These are phyloP conservation scores for Quercus berberidifolia DNA, from an alignment of 306 rosid genomes.

Conservation along the genomic window DNA sequence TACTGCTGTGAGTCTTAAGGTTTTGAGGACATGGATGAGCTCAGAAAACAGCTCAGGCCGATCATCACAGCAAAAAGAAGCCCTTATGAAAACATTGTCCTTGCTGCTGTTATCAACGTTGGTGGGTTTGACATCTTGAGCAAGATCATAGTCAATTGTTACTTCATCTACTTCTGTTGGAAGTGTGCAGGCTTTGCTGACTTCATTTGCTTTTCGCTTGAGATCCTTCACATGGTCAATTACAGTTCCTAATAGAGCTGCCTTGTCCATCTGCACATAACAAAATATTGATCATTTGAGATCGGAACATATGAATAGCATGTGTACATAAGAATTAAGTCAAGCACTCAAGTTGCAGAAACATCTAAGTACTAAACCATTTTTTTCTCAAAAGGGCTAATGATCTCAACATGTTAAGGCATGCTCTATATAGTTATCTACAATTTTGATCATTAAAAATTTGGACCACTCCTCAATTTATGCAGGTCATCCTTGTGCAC, in stretches of 20 bases:
- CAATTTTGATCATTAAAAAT: too few relatives aligned
- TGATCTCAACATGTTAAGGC: too few relatives aligned
- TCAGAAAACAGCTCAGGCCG: conserved; percentile 81
- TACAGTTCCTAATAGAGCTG: conserved; percentile 87
- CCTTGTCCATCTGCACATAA: conserved; percentile 84
- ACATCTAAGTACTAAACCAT: too few relatives aligned
- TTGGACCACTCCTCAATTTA: too few relatives aligned
- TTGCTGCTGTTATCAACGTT: conserved; percentile 18
- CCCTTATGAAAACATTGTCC: conserved; percentile 46
- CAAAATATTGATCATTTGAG: background rate
- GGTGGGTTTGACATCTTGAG: conserved; percentile 27
- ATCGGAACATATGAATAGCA: background rate
- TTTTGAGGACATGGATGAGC: conserved; percentile 73
- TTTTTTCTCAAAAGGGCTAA: too few relatives aligned
- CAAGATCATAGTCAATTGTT: conserved; percentile 49
- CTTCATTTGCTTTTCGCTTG: conserved; percentile 76
- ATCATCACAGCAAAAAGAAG: conserved; percentile 91
- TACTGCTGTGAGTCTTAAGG: conserved; percentile 60
- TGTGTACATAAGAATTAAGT: background rate
- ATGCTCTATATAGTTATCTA: too few relatives aligned
- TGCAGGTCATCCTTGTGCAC: too few relatives aligned
- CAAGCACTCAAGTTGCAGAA: background rate
- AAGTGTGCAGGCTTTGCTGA: conserved; percentile 47
- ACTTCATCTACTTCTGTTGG: conserved; percentile 86
- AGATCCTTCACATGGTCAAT: conserved; percentile 90